A percentile compares a stretch with the other conserved stretches of the same genome.
phyloP scores from a whole-genome alignment of 768 basidiomycete genomes.

The Suillus bovinus region DNA sequence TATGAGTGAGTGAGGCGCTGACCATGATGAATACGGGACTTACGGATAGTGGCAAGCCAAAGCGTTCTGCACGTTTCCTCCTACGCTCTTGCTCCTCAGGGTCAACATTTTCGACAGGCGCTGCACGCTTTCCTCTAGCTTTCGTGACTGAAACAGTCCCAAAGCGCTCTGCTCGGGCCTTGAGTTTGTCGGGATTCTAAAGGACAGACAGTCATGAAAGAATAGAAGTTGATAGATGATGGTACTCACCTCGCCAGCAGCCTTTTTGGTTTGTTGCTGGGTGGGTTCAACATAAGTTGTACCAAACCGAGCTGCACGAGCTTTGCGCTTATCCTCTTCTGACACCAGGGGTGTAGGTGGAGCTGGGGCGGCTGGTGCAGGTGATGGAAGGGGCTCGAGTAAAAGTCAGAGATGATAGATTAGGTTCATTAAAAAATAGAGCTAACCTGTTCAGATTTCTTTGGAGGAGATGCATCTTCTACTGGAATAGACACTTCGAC shows the following conservation, averaged over 20 bases:
- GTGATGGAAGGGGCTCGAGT: slow-evolving; percentile 9
- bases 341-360: neutral
- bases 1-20: neutral
- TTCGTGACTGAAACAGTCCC: slow-evolving; percentile 31
- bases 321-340: slow-evolving; percentile 57
- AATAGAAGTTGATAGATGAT: neutral
- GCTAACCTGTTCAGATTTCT: slow-evolving; percentile 8
- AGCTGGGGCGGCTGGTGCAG: neutral
- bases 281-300: slow-evolving; percentile 54
- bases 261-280: slow-evolving; percentile 22
- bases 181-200: slow-evolving; percentile 52
- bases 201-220: slow-evolving; percentile 1
- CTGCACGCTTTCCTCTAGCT: slow-evolving; percentile 30
- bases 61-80: slow-evolving; percentile 65
- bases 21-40: neutral
- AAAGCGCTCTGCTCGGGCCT: slow-evolving; percentile 58
- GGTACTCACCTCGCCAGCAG: slow-evolving; percentile 15
- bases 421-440: neutral
- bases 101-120: slow-evolving; percentile 47
- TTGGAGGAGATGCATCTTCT: slow-evolving; percentile 12
- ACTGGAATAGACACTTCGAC: slow-evolving; percentile 28
- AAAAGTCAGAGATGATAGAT: slow-evolving; percentile 5
- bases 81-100: slow-evolving; percentile 58
- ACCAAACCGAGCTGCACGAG: slow-evolving; percentile 70
- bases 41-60: slow-evolving; percentile 36